These are phyloP conservation scores for Leccinum obscurum DNA, from an alignment of 768 basidiomycete genomes.

Conservation along the genomic window DNA sequence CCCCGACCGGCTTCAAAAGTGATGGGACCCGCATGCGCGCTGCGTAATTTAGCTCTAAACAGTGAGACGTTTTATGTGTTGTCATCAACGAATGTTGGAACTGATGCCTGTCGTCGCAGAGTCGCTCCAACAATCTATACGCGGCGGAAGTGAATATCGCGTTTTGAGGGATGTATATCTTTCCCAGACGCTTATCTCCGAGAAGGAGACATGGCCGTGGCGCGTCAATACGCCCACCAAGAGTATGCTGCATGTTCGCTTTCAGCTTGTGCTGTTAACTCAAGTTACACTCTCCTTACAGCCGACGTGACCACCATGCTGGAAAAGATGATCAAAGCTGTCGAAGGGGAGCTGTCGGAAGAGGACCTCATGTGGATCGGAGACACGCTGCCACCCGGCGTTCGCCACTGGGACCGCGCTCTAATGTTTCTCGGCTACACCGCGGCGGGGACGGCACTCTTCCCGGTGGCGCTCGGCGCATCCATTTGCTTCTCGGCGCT, in stretches of 20 bases:
- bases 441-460: neutral
- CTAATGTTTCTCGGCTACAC: neutral
- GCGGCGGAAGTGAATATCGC: neutral
- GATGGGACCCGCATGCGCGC: constrained; percentile 27
- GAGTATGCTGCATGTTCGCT: neutral
- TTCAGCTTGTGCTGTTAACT: neutral
- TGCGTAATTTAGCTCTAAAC: constrained; percentile 20
- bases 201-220: neutral
- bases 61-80: constrained; percentile 3
- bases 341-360: constrained; percentile 20
- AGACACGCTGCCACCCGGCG: constrained; percentile 18
- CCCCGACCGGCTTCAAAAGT: constrained; percentile 17
- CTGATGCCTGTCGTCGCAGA: constrained; percentile 1
- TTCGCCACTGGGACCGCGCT: constrained; percentile 17
- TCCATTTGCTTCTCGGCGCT: constrained; percentile 1
- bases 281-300: neutral
- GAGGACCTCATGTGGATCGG: constrained; percentile 20
- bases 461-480: constrained; percentile 20
- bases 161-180: neutral
- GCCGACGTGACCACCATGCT: constrained; percentile 19
- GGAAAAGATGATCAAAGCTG: constrained; percentile 20
- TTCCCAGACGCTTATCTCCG: neutral
- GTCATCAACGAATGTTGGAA: neutral
- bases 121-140: neutral
- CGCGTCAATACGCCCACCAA: neutral